Base-by-base conservation (phyloP, 108 stramenopile genomes). In the Nitzschia putrida region DNA sequence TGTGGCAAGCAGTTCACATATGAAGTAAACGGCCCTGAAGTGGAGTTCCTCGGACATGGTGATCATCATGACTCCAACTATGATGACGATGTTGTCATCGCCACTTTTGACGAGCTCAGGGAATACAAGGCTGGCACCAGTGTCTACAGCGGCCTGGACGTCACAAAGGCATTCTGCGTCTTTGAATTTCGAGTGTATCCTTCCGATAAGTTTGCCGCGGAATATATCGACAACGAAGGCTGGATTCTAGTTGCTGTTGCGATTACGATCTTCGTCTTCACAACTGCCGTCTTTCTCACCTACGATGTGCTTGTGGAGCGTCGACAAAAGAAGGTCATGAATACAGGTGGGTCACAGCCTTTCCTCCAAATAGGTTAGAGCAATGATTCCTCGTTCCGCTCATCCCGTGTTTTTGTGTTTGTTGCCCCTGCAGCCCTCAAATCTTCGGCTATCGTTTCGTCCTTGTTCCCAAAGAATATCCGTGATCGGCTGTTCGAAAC, bases 381-480 rank as follows among this genome's bases (percentile, higher is more conserved):
- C 4, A 34, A 3, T 34, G 29, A 34, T 34, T 3, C 4, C 3
- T 34, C 4, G 3, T 3, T 34, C 29, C 29, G 4, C 29, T 34
- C 29, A 34, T n/a, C 29, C 4, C 29, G 29, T 34, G 29, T 34
- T 34, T 1, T 34, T 34, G 29, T 34, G 29, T 12, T 29, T 37
- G 21, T 71, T 3, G 50, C 40, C 5, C 11, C 16, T 13, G 23
- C 38, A 13, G 71, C 71, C 21, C 22, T 52, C 11, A 49, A 39
- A 20, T 40, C 65, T 11, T 54, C 23, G 5, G 20, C 20, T 3
- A 57, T 73, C 7, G 64, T 73, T 5, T 37, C 50, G 3, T 40
- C 57, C 22, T 25, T 73, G 25, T 73, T 73, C 41, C 72, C 72
- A 8, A 69, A 69, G 66, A 55, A 29, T 45, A 56, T 69, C 12